Percentiles rank a stretch among this genome's conserved stretches.
phyloP scores from a whole-genome alignment of 441 rosid species.

The Mallotus repandus region DNA sequence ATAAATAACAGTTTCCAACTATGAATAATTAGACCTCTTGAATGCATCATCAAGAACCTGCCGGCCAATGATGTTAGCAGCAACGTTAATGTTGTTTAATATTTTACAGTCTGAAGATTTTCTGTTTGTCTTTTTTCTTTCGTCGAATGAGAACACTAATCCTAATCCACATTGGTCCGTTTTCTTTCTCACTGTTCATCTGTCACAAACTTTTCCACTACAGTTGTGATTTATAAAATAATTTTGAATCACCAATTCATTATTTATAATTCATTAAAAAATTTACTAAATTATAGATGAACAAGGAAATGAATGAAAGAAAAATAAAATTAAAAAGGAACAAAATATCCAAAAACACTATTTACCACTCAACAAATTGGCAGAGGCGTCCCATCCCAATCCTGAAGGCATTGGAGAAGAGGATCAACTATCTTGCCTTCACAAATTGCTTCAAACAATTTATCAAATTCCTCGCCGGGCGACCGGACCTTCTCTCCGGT shows the following conservation, averaged over 20 bases:
- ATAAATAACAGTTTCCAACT: neutral
- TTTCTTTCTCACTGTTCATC: neutral
- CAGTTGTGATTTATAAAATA: too few species aligned
- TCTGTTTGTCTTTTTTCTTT: neutral
- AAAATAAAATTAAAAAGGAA: neutral
- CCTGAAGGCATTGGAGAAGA: slow-evolving; percentile 47
- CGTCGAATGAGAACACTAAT: neutral
- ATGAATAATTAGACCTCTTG: neutral
- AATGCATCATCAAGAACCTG: slow-evolving; percentile 17
- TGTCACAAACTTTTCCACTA: neutral
- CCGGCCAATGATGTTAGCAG: slow-evolving; percentile 11
- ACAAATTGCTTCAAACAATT: slow-evolving; percentile 44
- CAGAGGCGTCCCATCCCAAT: slow-evolving; percentile 55
- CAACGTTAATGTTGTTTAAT: neutral
- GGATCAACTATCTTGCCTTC: slow-evolving; percentile 52
- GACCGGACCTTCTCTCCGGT: slow-evolving; percentile 51
- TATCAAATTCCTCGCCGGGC: slow-evolving; percentile 57
- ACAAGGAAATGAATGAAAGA: neutral
- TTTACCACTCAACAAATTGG: slow-evolving; percentile 24
- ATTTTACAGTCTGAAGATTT: neutral
- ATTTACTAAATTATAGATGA: too few species aligned
- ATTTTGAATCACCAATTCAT: too few species aligned
- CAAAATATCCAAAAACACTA: neutral
- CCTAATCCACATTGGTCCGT: neutral
- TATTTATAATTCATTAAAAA: too few species aligned